Percentiles rank a stretch among this genome's conserved stretches.
Evolutionary conservation across 371 early-diverging fungal genomes (phyloP).

Genomic region (Chytridiales sp.): DNA sequence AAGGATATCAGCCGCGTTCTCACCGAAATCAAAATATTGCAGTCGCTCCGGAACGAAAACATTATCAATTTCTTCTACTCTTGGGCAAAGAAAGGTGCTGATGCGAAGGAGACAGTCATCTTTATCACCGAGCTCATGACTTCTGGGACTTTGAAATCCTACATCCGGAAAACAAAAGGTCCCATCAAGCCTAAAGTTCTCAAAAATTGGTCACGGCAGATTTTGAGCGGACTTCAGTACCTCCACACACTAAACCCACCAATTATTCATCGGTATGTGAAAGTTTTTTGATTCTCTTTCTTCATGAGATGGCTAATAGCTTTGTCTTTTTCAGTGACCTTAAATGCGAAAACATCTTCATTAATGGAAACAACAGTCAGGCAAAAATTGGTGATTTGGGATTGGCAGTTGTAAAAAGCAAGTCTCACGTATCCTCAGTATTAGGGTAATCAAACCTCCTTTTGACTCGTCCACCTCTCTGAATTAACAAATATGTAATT

Average conservation of each 20-base stretch:
- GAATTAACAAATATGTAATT: conserved; percentile 71
- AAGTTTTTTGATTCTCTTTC: conserved; percentile 49
- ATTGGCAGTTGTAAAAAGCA: conserved; percentile 74
- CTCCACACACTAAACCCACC: conserved; percentile 78
- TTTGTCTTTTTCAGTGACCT: background rate
- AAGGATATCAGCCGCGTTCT: conserved; percentile 38
- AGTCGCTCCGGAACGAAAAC: conserved; percentile 78
- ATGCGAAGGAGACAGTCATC: conserved; percentile 42
- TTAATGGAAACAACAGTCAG: conserved; percentile 87
- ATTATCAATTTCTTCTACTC: conserved; percentile 75
- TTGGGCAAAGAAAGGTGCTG: conserved; percentile 58
- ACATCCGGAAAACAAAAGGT: conserved; percentile 47
- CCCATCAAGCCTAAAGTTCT: conserved; percentile 71
- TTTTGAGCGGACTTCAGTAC: conserved; percentile 79
- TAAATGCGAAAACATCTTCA: conserved; percentile 79
- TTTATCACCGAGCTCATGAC: conserved; percentile 94
- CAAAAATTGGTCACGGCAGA: conserved; percentile 78
- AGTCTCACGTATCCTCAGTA: conserved; percentile 59
- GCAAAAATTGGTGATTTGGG: conserved; percentile 95
- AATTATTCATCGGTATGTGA: conserved; percentile 87
- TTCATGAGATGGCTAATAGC: background rate
- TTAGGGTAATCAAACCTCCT: conserved; percentile 47
- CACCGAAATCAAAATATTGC: conserved; percentile 59
- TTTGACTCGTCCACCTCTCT: conserved; percentile 12
- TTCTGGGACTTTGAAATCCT: conserved; percentile 70